Evolutionary conservation across 1,284 basidiomycete genomes (phyloP), one percentile per base, ranked within the genome.

Genomic region (Butyriboletus regius): DNA sequence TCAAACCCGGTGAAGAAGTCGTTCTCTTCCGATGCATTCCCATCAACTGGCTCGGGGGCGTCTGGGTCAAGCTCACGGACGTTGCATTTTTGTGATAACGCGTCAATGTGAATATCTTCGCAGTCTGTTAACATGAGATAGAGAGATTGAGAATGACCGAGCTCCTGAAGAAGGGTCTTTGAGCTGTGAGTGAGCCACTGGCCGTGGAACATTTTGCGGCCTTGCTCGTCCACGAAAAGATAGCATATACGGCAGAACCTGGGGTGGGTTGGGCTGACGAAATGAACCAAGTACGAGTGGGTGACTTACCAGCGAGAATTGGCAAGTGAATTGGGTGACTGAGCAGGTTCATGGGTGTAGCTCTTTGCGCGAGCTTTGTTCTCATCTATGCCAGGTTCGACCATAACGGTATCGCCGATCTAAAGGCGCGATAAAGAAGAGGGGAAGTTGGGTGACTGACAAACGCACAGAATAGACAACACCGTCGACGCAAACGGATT

Each of bases 241-340:
- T 81, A 83, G 8, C 71, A 71, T 43, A 86, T 82, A 26, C 70
- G 71, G 46, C 75, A 78, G 58, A 86, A 86, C 83, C 83, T 85
- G 41, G 7, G 31, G 2, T 29, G 13, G 13, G 28, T 10, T 52
- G 12, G 49, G 32, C 17, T 24, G 14, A 37, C 5, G n/a, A 39
- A 20, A 39, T 38, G 15, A 33, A 17, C 12, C 10, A 10, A 34
- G 34, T 47, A 26, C 12, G 41, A 39, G 20, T 32, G 33, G 35
- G 4, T 4, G 17, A 54, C 48, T 45, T 62, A 82, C 83, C 83
- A 85, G 43, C 73, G 70, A 18, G 61, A 66, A 54, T 81, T 80
- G 31, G 74, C 80, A 41, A 79, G 72, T 17, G 62, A 55, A 51
- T 75, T 74, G 20, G 68, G 58, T 5, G 76, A 73, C 49, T 72